Evolutionary conservation across 192 early-diverging fungal genomes (phyloP).

Genomic region (Rhizoclosmatium globosum): DNA sequence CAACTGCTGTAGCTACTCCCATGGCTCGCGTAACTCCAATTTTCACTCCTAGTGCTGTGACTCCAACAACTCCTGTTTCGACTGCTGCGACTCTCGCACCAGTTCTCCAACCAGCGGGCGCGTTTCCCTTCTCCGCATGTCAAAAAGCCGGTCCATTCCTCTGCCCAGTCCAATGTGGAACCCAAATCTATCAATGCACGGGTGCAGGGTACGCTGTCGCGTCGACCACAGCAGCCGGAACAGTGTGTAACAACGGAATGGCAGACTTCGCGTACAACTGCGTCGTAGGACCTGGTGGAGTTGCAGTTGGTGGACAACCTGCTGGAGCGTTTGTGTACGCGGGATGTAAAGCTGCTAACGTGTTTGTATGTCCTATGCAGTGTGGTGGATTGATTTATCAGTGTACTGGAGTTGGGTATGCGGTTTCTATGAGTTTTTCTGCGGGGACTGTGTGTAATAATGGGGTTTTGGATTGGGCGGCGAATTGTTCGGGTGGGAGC

Average conservation of each 20-base stretch:
- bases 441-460: no score
- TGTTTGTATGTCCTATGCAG: no score
- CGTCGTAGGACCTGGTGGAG: not conserved
- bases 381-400: no score
- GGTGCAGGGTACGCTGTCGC: not conserved
- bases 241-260: conserved; percentile 1
- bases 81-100: not conserved
- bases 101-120: not conserved
- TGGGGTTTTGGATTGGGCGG: no score
- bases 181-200: not conserved
- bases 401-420: no score
- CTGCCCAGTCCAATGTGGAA: not conserved
- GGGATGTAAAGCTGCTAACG: no score
- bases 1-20: not conserved
- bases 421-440: no score
- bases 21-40: not conserved
- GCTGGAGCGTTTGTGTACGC: no score
- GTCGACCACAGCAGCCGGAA: not conserved
- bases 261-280: not conserved
- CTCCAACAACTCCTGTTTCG: not conserved
- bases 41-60: not conserved
- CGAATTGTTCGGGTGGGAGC: no score
- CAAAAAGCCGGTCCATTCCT: not conserved
- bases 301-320: not conserved
- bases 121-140: not conserved